A percentile compares a stretch with the other conserved stretches of the same genome.
These are phyloP conservation scores for Coemansia sp. DNA, from an alignment of 192 early-diverging fungal species.

Conservation along the genomic window DNA sequence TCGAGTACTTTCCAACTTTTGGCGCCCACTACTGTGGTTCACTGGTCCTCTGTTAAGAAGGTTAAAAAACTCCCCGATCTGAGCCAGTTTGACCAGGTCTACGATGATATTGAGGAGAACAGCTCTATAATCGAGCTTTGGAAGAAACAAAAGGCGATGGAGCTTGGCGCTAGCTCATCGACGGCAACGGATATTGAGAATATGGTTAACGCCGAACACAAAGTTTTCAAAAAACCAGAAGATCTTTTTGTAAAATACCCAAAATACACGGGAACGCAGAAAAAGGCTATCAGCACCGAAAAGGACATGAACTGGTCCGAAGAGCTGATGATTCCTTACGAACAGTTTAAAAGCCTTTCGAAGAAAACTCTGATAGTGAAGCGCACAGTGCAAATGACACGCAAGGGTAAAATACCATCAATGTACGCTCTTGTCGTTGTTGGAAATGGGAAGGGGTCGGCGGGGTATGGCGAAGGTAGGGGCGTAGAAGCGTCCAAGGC, in stretches of 20 bases:
- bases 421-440: constrained; percentile 94
- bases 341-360: constrained; percentile 60
- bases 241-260: constrained; percentile 17
- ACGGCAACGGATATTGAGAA: constrained; percentile 15
- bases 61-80: constrained; percentile 29
- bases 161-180: constrained; percentile 17
- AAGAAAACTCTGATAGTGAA: constrained; percentile 75
- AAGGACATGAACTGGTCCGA: constrained; percentile 48
- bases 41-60: not conserved
- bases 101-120: constrained; percentile 46
- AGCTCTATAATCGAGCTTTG: constrained; percentile 49
- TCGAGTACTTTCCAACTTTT: not conserved
- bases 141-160: constrained; percentile 47
- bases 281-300: constrained; percentile 15
- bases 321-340: constrained; percentile 56
- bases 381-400: constrained; percentile 76
- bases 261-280: constrained; percentile 18
- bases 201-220: constrained; percentile 36
- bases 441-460: constrained; percentile 87
- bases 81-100: constrained; percentile 38
- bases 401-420: constrained; percentile 75
- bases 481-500: constrained; percentile 75
- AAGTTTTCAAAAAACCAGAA: constrained; percentile 18
- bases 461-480: constrained; percentile 92
- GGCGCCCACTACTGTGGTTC: not conserved